These are phyloP conservation scores for Phytophthora hibernalis DNA, from an alignment of 352 stramenopile species.

Conservation along the genomic window DNA sequence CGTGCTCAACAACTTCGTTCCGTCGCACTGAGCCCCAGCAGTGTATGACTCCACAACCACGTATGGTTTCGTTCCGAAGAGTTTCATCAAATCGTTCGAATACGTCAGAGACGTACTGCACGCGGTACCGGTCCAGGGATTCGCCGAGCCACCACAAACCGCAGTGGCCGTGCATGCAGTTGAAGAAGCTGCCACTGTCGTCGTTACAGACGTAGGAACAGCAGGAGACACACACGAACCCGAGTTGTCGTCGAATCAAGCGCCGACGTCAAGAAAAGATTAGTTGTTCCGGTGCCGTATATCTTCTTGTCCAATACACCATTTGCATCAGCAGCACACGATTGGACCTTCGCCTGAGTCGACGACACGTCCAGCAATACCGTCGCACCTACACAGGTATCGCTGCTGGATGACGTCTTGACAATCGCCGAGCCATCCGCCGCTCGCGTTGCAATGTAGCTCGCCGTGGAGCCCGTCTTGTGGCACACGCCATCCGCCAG, in stretches of 20 bases:
- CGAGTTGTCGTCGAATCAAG: not conserved
- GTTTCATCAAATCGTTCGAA: not conserved
- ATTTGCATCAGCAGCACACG: not conserved
- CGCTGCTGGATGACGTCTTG: not conserved
- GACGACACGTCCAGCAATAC: not conserved
- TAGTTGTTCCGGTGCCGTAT: conserved; percentile 2
- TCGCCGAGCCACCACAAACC: no score
- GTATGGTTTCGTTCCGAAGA: conserved; percentile 1
- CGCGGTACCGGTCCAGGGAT: no score
- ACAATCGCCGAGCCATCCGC: no score
- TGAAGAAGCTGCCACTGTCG: no score
- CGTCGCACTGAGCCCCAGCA: not conserved
- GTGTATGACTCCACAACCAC: conserved; percentile 9
- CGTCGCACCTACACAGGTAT: not conserved
- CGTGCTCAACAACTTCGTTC: not conserved
- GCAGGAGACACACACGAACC: not conserved
- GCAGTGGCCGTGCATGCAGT: no score
- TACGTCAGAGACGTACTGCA: no score
- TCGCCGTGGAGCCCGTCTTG: not conserved
- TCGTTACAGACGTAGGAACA: not conserved
- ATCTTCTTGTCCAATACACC: conserved; percentile 7
- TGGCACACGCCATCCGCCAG: conserved; percentile 25
- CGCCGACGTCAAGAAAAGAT: conserved; percentile 2
- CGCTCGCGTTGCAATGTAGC: not conserved
- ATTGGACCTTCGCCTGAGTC: not conserved